Base-by-base conservation (phyloP, 257 asterid species). In the Solanum pinnatisectum region DNA sequence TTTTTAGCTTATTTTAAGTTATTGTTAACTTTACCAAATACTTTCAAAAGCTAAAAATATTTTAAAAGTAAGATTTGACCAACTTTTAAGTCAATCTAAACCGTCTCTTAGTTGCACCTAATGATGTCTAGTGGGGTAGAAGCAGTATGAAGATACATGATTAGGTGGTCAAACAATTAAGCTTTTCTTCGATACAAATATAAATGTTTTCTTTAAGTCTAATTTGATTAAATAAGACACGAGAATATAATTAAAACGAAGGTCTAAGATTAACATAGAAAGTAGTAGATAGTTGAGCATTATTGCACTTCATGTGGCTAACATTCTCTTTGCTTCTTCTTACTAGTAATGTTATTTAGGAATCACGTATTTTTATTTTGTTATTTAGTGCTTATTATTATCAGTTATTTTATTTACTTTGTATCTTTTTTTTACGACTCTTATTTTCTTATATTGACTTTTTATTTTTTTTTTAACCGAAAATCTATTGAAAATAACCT, bases 341-440 rank as follows among this genome's bases (percentile, higher is more conserved):
- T 56, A 56, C 65, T 59, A 59, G 67, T 20, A 22, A 22, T 59
- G 4, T 3, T 59, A 59, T 59, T 59, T 10, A 10, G 70, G 1
- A 60, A n/a, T 23, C 14, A 60, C 14, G 0, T 60, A 60, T 22
- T 60, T 23, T 23, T 56, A 56, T 60, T 60, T 60, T 63, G 33
- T n/a, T 63, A 10, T 63, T n/a, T 23, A 10, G 6, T 63, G 15
- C 5, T n/a, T 63, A 63, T 63, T 63, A 23, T 0, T n/a, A 63
- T 63, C 0, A n/a, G 16, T 63, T 59, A 22, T 20, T 59, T 59
- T 59, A 59, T 63, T n/a, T n/a, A 0, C 3, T n/a, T 63, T 63
- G 16, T 4, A 0, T 65, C 14, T n/a, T 4, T 5, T n/a, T 1
- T 5, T 65, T n/a, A 18, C 1, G 0, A 59, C 0, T 12, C 1